A percentile compares a stretch with the other conserved stretches of the same genome.
phyloP scores from a whole-genome alignment of 2,329 filamentous ascomycete genomes.

The Macroventuria anomochaeta region DNA sequence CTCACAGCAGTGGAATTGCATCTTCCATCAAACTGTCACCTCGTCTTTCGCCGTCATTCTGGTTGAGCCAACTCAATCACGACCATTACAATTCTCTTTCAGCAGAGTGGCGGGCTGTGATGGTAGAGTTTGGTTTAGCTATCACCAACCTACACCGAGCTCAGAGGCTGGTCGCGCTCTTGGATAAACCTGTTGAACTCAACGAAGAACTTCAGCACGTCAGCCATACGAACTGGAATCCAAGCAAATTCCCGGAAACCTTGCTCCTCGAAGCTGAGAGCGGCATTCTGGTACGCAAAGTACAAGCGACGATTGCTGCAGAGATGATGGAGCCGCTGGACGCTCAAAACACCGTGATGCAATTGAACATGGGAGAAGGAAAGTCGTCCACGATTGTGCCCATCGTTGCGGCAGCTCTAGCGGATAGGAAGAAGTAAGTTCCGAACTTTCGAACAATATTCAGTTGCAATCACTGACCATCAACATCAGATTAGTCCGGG shows the following conservation, averaged over 20 bases:
- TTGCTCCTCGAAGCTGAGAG: slow-evolving; percentile 70
- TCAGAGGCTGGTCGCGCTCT: slow-evolving; percentile 26
- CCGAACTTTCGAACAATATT: too few relatives aligned
- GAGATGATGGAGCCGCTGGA: slow-evolving; percentile 57
- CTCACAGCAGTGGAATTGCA: slow-evolving; percentile 4
- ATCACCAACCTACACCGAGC: slow-evolving; percentile 42
- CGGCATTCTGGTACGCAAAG: slow-evolving; percentile 64
- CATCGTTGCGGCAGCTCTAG: slow-evolving; percentile 50
- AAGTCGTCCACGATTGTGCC: slow-evolving; percentile 44
- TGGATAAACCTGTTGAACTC: slow-evolving; percentile 27
- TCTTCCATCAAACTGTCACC: slow-evolving; percentile 18
- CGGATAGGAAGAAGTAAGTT: slow-evolving; percentile 52
- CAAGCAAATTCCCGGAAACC: slow-evolving; percentile 61
- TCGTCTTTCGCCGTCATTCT: slow-evolving; percentile 32
- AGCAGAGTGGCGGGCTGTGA: slow-evolving; percentile 26
- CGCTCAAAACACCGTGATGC: slow-evolving; percentile 35
- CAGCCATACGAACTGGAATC: slow-evolving; percentile 65
- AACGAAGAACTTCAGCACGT: slow-evolving; percentile 52
- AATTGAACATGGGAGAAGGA: slow-evolving; percentile 48
- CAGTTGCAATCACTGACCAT: not conserved
- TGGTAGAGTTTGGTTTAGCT: slow-evolving; percentile 37
- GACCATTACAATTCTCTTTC: slow-evolving; percentile 25
- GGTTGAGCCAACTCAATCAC: slow-evolving; percentile 32
- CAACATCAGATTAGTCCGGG: slow-evolving; percentile 55
- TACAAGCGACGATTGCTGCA: slow-evolving; percentile 64